Conservation (phyloP, 2,329 filamentous ascomycete species). For the Aureobasidium sp. region DNA sequence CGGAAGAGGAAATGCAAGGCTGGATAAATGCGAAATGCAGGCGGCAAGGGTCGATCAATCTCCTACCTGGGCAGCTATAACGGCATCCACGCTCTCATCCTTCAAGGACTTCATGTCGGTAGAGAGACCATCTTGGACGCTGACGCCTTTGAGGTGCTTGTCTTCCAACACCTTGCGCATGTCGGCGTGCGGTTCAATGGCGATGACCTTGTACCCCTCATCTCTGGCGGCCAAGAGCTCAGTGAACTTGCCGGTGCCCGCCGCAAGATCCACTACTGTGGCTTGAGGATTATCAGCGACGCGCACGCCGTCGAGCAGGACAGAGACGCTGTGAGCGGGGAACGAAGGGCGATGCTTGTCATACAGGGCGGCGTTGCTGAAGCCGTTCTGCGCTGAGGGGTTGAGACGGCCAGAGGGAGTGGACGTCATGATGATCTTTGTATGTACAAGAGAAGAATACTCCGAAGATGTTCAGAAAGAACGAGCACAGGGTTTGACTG, state of each 20-base stretch:
- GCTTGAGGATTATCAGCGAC: conserved; percentile 42
- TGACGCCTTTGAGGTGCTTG: conserved; percentile 52
- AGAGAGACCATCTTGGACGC: conserved; percentile 52
- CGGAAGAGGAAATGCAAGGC: not conserved
- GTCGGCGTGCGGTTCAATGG: conserved; percentile 58
- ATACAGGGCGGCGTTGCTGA: conserved; percentile 58
- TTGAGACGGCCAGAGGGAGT: conserved; percentile 18
- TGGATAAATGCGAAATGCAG: not conserved
- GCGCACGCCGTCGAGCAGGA: conserved; percentile 51
- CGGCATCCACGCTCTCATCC: conserved; percentile 56
- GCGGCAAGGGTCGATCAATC: not conserved
- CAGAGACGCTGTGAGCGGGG: conserved; percentile 49
- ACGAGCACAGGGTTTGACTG: conserved; percentile 4
- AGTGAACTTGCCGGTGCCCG: conserved; percentile 66
- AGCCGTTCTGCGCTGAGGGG: conserved; percentile 44
- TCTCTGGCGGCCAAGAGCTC: conserved; percentile 52
- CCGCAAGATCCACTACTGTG: conserved; percentile 57
- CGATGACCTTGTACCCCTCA: conserved; percentile 55
- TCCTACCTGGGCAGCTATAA: conserved; percentile 61
- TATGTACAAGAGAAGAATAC: not conserved
- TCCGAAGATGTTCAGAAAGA: not conserved
- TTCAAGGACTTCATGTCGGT: conserved; percentile 47
- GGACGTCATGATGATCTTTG: conserved; percentile 10
- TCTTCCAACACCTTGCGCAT: conserved; percentile 57
- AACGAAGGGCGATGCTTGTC: conserved; percentile 64